Conservation (phyloP, 2,329 filamentous ascomycete genomes). For the Alternaria sp. region DNA sequence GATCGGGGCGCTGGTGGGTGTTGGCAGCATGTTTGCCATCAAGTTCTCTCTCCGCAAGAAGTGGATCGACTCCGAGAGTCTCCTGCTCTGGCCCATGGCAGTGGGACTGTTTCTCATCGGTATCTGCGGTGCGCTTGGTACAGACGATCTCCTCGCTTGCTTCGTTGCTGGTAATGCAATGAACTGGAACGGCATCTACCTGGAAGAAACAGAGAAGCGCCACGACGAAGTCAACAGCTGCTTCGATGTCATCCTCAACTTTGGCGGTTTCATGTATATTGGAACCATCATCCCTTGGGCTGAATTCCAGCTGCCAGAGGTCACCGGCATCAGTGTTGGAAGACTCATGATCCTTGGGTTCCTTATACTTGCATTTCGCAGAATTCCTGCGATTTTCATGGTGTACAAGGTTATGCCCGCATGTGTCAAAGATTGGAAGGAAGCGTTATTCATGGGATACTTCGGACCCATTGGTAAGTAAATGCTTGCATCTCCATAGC, state of each 20-base stretch:
- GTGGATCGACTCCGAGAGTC: conserved; percentile 61
- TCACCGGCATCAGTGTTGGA: conserved; percentile 62
- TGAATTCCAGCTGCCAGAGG: conserved; percentile 62
- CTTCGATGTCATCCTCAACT: conserved; percentile 67
- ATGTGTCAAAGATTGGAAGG: conserved; percentile 63
- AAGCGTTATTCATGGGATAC: conserved; percentile 70
- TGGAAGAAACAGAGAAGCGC: conserved; percentile 63
- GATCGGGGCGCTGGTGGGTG: conserved; percentile 64
- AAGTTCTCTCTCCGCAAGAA: conserved; percentile 52
- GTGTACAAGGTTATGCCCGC: conserved; percentile 66
- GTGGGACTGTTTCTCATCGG: conserved; percentile 65
- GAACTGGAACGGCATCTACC: conserved; percentile 70
- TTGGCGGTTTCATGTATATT: conserved; percentile 69
- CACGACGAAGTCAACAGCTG: conserved; percentile 70
- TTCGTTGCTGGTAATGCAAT: conserved; percentile 67
- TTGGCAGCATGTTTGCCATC: conserved; percentile 57
- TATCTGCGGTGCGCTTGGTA: conserved; percentile 64
- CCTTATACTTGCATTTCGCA: conserved; percentile 63
- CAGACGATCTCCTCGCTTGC: conserved; percentile 68
- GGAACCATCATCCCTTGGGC: conserved; percentile 66
- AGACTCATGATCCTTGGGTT: conserved; percentile 63
- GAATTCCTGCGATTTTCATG: conserved; percentile 65
- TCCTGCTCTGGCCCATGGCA: conserved; percentile 62
- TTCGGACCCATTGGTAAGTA: conserved; percentile 54
- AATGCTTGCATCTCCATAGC: not conserved